Conservation (phyloP, 1,139 yeast genomes). For the Magnusiomyces sp. region DNA sequence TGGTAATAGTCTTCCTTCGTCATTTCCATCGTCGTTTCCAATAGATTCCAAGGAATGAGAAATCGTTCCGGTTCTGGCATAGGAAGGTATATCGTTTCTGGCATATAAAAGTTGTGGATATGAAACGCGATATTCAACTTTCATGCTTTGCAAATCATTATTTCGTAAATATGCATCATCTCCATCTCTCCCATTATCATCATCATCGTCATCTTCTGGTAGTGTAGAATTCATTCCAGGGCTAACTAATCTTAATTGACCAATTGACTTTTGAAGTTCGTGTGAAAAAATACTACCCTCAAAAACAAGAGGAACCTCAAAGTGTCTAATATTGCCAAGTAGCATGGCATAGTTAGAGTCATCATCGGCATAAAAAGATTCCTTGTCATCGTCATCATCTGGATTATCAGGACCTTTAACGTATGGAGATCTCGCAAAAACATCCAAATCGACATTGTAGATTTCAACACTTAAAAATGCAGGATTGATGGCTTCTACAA, state of each 20-base stretch:
- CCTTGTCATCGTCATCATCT: slow-evolving; percentile 8
- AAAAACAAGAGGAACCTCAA: slow-evolving; percentile 70
- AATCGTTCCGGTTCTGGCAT: too few species aligned
- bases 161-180: slow-evolving; percentile 6
- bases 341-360: slow-evolving; percentile 47
- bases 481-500: slow-evolving; percentile 76
- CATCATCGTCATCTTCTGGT: slow-evolving; percentile 23
- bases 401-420: slow-evolving; percentile 24
- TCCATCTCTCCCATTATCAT: slow-evolving; percentile 17
- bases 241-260: slow-evolving; percentile 60
- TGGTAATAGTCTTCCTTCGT: neutral
- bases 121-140: too few species aligned
- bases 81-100: neutral
- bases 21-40: slow-evolving; percentile 5
- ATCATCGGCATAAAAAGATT: slow-evolving; percentile 1
- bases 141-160: slow-evolving; percentile 2
- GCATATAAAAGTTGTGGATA: neutral
- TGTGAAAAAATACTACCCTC: slow-evolving; percentile 71
- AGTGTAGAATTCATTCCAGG: slow-evolving; percentile 63
- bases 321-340: slow-evolving; percentile 55
- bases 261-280: slow-evolving; percentile 46
- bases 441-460: slow-evolving; percentile 63
- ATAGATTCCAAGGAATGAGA: neutral
- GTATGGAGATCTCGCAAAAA: slow-evolving; percentile 76
- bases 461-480: slow-evolving; percentile 68